phyloP scores from a whole-genome alignment of 2,329 filamentous ascomycete species.

The Canariomyces notabilis region DNA sequence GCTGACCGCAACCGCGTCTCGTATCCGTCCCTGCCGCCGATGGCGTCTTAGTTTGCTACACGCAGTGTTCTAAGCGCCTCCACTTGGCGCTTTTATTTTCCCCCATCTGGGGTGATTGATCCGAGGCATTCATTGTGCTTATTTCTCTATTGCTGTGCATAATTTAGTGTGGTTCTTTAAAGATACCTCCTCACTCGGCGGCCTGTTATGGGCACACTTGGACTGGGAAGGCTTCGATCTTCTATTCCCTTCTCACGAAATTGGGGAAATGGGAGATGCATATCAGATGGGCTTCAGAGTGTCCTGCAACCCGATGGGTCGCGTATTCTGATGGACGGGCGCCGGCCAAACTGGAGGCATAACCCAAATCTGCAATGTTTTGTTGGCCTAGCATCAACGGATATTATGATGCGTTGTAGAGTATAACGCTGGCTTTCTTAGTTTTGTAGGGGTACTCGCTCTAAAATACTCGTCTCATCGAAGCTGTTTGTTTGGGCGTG shows the following conservation, averaged over 20 bases:
- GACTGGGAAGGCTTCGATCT: too few relatives aligned
- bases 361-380: not conserved
- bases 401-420: slow-evolving; percentile 5
- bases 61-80: not conserved
- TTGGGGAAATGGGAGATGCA: not conserved
- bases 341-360: not conserved
- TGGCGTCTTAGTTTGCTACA: not conserved
- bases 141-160: not conserved
- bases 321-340: not conserved
- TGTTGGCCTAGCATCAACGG: not conserved
- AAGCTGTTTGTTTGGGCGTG: too few relatives aligned
- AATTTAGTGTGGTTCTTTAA: too few relatives aligned
- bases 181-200: slow-evolving; percentile 3
- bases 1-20: slow-evolving; percentile 18
- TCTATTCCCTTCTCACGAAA: not conserved
- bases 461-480: too few relatives aligned
- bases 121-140: not conserved
- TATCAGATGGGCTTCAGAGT: not conserved
- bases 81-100: not conserved
- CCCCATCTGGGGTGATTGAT: not conserved
- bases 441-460: slow-evolving; percentile 5
- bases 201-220: too few relatives aligned
- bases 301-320: too few relatives aligned
- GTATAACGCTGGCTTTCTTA: not conserved
- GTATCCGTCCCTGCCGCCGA: slow-evolving; percentile 19